phyloP scores from a whole-genome alignment of 2,329 filamentous ascomycete species.

The Orbilia quercus region DNA sequence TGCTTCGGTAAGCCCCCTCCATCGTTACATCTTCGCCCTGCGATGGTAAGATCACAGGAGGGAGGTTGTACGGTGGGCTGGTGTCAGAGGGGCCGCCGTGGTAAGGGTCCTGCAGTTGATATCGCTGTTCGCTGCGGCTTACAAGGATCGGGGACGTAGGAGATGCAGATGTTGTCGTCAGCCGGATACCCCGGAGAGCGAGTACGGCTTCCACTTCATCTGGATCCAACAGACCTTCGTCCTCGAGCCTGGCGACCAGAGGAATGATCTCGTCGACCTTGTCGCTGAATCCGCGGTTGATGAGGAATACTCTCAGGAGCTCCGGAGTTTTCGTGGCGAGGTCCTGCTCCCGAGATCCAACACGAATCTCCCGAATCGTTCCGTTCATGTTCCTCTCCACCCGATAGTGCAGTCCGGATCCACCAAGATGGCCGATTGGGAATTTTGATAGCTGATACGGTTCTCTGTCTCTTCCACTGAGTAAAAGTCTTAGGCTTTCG shows the following conservation, averaged over 20 bases:
- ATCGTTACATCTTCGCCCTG: conserved; percentile 47
- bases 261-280: conserved; percentile 50
- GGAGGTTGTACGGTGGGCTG: conserved; percentile 50
- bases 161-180: conserved; percentile 48
- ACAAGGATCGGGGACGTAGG: conserved; percentile 52
- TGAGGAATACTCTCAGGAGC: conserved; percentile 27
- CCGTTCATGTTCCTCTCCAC: conserved; percentile 51
- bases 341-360: conserved; percentile 46
- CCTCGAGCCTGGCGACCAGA: conserved; percentile 38
- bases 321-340: conserved; percentile 41
- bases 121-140: conserved; percentile 53
- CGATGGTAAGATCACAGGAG: conserved; percentile 44
- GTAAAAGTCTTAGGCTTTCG: conserved; percentile 49
- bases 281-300: conserved; percentile 40
- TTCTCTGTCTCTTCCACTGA: conserved; percentile 48
- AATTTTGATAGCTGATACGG: conserved; percentile 51
- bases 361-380: conserved; percentile 54
- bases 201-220: conserved; percentile 52
- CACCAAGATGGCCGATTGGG: conserved; percentile 45
- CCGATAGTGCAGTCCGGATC: conserved; percentile 48
- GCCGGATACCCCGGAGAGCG: conserved; percentile 53
- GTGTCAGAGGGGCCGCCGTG: conserved; percentile 44
- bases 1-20: conserved; percentile 39
- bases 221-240: conserved; percentile 49
- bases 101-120: conserved; percentile 47